Conservation (phyloP, 2,329 filamentous ascomycete species). For the Stachybotrys chlorohalonatus region DNA sequence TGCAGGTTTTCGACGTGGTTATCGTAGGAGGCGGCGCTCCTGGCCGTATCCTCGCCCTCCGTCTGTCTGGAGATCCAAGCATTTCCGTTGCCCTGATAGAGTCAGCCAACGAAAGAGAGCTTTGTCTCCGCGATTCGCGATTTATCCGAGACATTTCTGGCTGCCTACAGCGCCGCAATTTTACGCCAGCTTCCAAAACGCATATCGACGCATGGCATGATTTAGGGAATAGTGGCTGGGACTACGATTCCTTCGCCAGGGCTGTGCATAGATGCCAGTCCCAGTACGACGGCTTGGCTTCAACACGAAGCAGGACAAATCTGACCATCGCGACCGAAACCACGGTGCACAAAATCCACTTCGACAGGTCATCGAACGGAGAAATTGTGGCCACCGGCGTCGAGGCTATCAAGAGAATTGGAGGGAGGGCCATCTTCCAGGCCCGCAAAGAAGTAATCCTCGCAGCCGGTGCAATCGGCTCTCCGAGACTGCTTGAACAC, state of each 20-base stretch:
- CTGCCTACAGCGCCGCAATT: not conserved
- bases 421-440: conserved; percentile 2
- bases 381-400: conserved; percentile 10
- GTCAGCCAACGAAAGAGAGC: not conserved
- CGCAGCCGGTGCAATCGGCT: conserved; percentile 28
- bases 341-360: conserved; percentile 11
- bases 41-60: conserved; percentile 2
- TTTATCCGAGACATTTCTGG: not conserved
- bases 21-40: conserved; percentile 3
- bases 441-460: conserved; percentile 30
- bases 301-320: conserved; percentile 9
- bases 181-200: conserved; percentile 6
- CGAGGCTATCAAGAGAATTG: conserved; percentile 5
- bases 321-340: conserved; percentile 11
- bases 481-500: conserved; percentile 30
- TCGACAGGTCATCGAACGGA: conserved; percentile 3
- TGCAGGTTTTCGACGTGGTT: conserved; percentile 1
- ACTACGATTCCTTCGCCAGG: conserved; percentile 13
- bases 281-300: conserved; percentile 11
- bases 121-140: not conserved
- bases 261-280: conserved; percentile 13
- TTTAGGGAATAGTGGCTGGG: conserved; percentile 23
- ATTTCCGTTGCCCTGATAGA: conserved; percentile 13
- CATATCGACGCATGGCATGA: conserved; percentile 23
- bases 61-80: conserved; percentile 7